Percentiles rank a stretch among this genome's conserved stretches.
Conservation (phyloP, 75 land plant genomes). For the Cryptomeria japonica region DNA sequence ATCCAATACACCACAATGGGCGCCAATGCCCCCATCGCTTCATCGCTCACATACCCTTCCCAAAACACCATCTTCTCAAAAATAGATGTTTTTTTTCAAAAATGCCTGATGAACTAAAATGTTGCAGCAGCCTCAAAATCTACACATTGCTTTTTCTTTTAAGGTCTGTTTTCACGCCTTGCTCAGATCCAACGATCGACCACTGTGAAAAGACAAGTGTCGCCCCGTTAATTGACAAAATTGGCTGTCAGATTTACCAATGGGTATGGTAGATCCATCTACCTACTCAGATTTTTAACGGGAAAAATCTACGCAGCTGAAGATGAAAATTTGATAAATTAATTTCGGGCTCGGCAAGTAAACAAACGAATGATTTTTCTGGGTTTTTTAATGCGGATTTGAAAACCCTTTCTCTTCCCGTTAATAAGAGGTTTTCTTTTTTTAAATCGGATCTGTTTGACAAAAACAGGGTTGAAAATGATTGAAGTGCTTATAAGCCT, state of each 20-base stretch:
- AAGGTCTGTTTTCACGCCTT: not conserved
- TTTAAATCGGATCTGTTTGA: not conserved
- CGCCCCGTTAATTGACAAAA: not conserved
- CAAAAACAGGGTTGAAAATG: not conserved
- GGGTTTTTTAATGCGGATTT: not conserved
- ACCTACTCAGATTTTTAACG: not conserved
- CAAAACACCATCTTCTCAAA: slow-evolving; percentile 59
- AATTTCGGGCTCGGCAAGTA: not conserved
- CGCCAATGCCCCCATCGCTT: slow-evolving; percentile 79
- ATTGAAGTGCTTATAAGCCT: not conserved
- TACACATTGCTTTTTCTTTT: not conserved
- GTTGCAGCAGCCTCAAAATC: not conserved
- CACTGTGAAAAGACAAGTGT: not conserved
- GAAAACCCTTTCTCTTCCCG: not conserved
- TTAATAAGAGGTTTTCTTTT: not conserved
- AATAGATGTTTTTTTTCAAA: too few species aligned
- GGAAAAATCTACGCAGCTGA: not conserved
- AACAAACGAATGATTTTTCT: not conserved
- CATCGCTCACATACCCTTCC: slow-evolving; percentile 81
- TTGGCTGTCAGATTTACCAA: not conserved
- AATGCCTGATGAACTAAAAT: not conserved
- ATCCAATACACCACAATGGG: slow-evolving; percentile 94
- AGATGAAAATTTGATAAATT: not conserved
- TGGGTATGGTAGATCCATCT: not conserved
- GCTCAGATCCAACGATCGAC: not conserved